phyloP scores from a whole-genome alignment of 768 basidiomycete genomes.

The Cystofilobasidium capitatum region DNA sequence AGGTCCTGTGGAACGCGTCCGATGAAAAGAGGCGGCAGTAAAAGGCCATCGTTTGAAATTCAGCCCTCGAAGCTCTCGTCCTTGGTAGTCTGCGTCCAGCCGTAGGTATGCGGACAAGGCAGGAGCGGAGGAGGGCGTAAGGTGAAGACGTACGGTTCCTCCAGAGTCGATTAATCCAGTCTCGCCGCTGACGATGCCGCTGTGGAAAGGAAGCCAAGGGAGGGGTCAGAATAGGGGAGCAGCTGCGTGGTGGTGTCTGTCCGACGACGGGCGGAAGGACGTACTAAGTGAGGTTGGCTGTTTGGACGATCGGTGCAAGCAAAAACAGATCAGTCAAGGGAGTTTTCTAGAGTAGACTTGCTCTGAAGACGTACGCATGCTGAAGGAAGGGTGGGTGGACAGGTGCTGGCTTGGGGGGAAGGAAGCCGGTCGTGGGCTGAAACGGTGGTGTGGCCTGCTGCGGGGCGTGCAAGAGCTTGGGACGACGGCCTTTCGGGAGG shows the following conservation, averaged over 20 bases:
- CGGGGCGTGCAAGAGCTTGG: too few relatives aligned
- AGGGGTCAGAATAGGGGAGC: background rate
- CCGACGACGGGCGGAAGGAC: background rate
- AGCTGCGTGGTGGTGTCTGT: background rate
- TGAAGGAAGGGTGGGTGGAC: too few relatives aligned
- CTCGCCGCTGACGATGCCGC: conserved; percentile 9
- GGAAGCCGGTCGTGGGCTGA: too few relatives aligned
- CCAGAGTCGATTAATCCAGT: conserved; percentile 13
- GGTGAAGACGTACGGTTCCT: conserved; percentile 13
- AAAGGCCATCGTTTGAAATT: background rate
- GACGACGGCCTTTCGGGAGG: too few relatives aligned
- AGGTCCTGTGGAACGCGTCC: conserved; percentile 7
- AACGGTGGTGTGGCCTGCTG: too few relatives aligned
- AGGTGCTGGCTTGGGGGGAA: too few relatives aligned
- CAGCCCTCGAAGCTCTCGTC: background rate
- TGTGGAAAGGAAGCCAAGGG: background rate
- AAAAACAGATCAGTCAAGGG: too few relatives aligned
- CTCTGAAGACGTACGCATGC: too few relatives aligned
- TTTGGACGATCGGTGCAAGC: background rate
- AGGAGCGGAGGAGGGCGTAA: background rate
- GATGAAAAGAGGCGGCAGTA: background rate
- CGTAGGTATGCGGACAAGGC: background rate
- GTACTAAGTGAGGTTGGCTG: conserved; percentile 23
- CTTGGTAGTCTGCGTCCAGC: background rate
- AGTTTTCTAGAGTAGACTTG: too few relatives aligned